Evolutionary conservation across 495 filamentous ascomycete genomes (phyloP).

Genomic region (Trichodelitschia bisporula): DNA sequence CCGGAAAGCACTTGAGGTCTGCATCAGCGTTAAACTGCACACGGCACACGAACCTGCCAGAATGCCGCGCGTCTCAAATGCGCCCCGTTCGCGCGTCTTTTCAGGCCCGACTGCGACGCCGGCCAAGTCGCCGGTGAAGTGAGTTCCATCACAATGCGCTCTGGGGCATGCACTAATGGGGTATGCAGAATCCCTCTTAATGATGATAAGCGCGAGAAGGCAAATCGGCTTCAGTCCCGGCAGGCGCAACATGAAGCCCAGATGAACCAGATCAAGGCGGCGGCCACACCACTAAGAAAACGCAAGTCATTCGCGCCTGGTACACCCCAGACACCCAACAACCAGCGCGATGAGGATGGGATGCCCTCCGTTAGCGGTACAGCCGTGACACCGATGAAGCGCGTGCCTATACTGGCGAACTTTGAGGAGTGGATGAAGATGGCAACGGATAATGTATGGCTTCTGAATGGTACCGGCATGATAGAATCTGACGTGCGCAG

Average conservation of each 20-base stretch:
- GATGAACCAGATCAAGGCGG: conserved; percentile 73
- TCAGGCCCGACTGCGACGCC: conserved; percentile 9
- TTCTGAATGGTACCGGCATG: not conserved
- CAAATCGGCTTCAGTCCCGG: conserved; percentile 62
- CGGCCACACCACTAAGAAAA: conserved; percentile 67
- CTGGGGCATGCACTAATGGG: not conserved
- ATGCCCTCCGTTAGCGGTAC: conserved; percentile 32
- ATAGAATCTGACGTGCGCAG: conserved; percentile 9
- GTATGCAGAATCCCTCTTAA: conserved; percentile 53
- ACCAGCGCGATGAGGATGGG: conserved; percentile 38
- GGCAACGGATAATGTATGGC: conserved; percentile 66
- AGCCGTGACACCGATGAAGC: conserved; percentile 85
- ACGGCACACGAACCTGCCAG: no score
- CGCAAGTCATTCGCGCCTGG: conserved; percentile 35
- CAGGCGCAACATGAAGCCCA: conserved; percentile 76
- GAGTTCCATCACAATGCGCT: not conserved
- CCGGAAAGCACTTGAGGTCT: no score
- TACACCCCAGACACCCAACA: conserved; percentile 38
- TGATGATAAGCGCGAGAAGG: conserved; percentile 84
- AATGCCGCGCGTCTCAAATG: no score
- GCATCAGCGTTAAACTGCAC: no score
- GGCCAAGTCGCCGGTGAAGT: conserved; percentile 13
- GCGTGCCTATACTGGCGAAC: conserved; percentile 84
- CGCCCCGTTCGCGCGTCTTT: no score
- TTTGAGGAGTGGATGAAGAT: conserved; percentile 99